Percentiles rank a stretch among this genome's conserved stretches.
Conservation (phyloP, 2,329 filamentous ascomycete genomes). For the Lachnellula willkommii region DNA sequence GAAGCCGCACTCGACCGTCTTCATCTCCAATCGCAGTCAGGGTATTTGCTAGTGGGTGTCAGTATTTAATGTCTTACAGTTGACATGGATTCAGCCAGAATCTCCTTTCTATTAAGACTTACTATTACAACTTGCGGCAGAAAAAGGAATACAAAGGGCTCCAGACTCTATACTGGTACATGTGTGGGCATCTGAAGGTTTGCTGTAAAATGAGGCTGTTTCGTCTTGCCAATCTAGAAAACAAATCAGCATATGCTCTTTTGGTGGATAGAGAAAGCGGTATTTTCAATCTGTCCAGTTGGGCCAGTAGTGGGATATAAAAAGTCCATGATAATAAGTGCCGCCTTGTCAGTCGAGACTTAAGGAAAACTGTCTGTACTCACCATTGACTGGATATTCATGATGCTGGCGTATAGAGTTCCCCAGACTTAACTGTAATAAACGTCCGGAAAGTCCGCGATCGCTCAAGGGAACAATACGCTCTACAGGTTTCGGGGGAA, state of each 20-base stretch:
- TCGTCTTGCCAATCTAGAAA: slow-evolving; percentile 30
- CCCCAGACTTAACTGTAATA: slow-evolving; percentile 25
- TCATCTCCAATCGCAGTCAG: slow-evolving; percentile 66
- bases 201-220: slow-evolving; percentile 29
- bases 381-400: slow-evolving; percentile 30
- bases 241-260: slow-evolving; percentile 8
- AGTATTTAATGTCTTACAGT: slow-evolving; percentile 14
- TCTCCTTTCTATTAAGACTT: slow-evolving; percentile 28
- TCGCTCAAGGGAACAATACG: slow-evolving; percentile 21
- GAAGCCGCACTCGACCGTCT: slow-evolving; percentile 57
- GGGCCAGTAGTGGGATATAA: neutral
- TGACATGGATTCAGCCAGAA: neutral
- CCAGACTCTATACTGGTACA: slow-evolving; percentile 23
- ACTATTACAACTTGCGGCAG: slow-evolving; percentile 61
- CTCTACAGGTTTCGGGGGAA: slow-evolving; percentile 10
- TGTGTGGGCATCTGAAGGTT: slow-evolving; percentile 26
- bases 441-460: slow-evolving; percentile 22
- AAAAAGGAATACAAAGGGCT: slow-evolving; percentile 51
- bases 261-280: neutral
- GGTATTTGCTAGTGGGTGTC: slow-evolving; percentile 47
- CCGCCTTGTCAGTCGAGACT: too few species aligned
- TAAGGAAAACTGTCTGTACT: neutral
- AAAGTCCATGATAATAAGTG: neutral
- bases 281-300: neutral
- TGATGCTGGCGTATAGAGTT: slow-evolving; percentile 14